Evolutionary conservation across 257 asterid genomes (phyloP).

Genomic region (Linderniella brevidens): DNA sequence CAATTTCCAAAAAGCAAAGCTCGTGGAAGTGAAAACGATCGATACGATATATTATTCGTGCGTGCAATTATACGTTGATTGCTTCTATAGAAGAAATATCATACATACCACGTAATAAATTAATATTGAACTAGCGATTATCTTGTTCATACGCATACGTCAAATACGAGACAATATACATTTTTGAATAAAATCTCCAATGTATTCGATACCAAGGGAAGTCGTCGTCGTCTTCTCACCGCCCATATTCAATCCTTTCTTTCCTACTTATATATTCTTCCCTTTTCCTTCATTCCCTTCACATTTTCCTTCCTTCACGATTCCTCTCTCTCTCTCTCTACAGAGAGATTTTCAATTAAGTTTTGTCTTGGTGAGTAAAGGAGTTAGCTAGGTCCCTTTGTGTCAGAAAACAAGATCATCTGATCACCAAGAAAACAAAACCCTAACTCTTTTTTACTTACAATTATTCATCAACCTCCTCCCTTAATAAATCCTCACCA

Average conservation of each 20-base stretch:
- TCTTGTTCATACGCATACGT: too few species aligned
- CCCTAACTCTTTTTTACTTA: neutral
- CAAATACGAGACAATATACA: conserved; percentile 7
- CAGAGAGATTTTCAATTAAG: conserved; percentile 27
- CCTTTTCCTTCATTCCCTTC: conserved; percentile 24
- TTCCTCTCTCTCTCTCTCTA: conserved; percentile 13
- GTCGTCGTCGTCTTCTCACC: conserved; percentile 38
- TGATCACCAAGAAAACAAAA: neutral
- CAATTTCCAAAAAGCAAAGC: conserved; percentile 20
- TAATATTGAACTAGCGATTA: too few species aligned
- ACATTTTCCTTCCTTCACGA: conserved; percentile 13
- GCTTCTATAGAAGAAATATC: neutral
- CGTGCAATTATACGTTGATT: neutral
- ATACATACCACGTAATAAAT: too few species aligned
- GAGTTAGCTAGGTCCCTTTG: conserved; percentile 24
- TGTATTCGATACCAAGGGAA: conserved; percentile 1
- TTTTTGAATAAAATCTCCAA: conserved; percentile 41
- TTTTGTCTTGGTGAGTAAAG: conserved; percentile 23
- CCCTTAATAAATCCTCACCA: conserved; percentile 1
- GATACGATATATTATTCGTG: too few species aligned
- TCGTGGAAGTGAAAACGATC: too few species aligned
- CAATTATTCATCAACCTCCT: too few species aligned
- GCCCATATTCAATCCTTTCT: conserved; percentile 43
- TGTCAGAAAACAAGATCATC: conserved; percentile 59
- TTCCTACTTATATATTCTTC: conserved; percentile 14